Conservation (phyloP, 176 grass and related monocot genomes). For the Musa itinerans region DNA sequence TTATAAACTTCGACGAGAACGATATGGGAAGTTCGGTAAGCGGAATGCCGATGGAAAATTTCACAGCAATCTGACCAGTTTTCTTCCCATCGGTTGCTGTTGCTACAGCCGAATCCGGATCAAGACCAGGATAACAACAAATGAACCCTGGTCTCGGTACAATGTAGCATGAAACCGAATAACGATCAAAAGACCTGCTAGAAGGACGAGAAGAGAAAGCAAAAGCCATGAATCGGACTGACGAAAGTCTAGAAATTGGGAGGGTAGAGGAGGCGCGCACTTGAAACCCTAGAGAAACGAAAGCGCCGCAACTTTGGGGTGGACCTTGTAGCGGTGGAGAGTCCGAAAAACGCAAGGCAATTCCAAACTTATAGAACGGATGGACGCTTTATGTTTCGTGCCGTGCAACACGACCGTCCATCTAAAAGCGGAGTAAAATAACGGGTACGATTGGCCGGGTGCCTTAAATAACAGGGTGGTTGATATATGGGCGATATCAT, state of each 20-base stretch:
- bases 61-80: conserved; percentile 29
- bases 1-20: neutral
- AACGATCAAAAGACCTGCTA: neutral
- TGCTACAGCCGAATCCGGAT: conserved; percentile 26
- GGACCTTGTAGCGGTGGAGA: neutral
- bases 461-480: too few relatives aligned
- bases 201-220: neutral
- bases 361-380: too few relatives aligned
- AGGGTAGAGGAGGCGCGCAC: neutral
- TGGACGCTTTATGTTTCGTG: too few relatives aligned
- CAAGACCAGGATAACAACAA: conserved; percentile 18
- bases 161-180: conserved; percentile 15
- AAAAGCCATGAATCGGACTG: neutral
- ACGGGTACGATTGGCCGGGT: too few relatives aligned
- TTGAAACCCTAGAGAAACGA: neutral
- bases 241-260: neutral
- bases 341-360: neutral
- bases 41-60: conserved; percentile 15
- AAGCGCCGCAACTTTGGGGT: neutral
- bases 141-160: conserved; percentile 27
- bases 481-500: too few relatives aligned
- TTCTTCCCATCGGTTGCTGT: conserved; percentile 29
- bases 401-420: too few relatives aligned
- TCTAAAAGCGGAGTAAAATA: too few relatives aligned
- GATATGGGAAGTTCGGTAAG: conserved; percentile 40